Conservation (phyloP, 1,139 yeast genomes). For the Pichia sp. region DNA sequence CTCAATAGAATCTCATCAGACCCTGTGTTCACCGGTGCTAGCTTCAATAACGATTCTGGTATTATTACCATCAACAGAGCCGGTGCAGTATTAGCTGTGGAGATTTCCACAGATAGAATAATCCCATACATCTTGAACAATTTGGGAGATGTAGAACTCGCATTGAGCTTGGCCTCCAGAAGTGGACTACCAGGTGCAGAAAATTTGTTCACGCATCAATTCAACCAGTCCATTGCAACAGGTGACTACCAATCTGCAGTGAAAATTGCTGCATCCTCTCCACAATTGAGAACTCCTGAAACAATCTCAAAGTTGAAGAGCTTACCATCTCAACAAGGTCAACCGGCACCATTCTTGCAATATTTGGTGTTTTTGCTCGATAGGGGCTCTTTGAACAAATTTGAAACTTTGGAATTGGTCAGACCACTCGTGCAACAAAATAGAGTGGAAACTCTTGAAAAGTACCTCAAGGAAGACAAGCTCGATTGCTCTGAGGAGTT, state of each 20-base stretch:
- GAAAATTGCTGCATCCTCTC: conserved; percentile 93
- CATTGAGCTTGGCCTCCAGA: conserved; percentile 83
- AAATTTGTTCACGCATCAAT: conserved; percentile 82
- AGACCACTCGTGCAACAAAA: conserved; percentile 95
- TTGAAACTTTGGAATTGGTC: conserved; percentile 92
- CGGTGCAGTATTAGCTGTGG: conserved; percentile 94
- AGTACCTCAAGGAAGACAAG: conserved; percentile 94
- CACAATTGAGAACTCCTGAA: conserved; percentile 88
- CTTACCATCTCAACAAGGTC: conserved; percentile 93
- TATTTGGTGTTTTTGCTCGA: conserved; percentile 90
- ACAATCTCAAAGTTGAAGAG: conserved; percentile 90
- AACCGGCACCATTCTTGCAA: conserved; percentile 88
- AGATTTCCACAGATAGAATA: conserved; percentile 75
- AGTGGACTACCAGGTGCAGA: conserved; percentile 99
- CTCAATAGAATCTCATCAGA: conserved; percentile 97
- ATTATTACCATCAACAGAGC: conserved; percentile 88
- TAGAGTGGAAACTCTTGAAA: conserved; percentile 88
- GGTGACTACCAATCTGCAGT: conserved; percentile 94
- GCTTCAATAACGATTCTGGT: conserved; percentile 71
- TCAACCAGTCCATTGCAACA: conserved; percentile 72
- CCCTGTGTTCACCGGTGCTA: conserved; percentile 86
- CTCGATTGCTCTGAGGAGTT: conserved; percentile 91
- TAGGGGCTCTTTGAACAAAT: conserved; percentile 86
- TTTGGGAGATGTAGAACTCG: conserved; percentile 79
- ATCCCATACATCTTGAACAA: conserved; percentile 87